phyloP scores from a whole-genome alignment of 495 filamentous ascomycete species.

The Annulohypoxylon moriforme region DNA sequence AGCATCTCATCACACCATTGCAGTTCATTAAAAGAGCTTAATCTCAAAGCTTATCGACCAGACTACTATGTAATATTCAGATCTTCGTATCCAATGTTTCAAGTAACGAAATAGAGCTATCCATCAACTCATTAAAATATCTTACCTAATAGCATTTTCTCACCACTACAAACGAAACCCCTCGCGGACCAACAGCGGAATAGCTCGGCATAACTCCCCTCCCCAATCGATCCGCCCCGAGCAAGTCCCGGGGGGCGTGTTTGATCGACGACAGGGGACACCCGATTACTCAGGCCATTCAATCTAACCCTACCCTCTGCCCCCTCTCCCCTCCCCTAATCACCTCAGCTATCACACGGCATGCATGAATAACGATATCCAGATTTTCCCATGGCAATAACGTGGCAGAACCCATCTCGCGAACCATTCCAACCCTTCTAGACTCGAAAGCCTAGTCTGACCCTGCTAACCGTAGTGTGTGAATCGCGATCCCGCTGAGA shows the following conservation, averaged over 20 bases:
- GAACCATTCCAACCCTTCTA: neutral
- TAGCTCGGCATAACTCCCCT: slow-evolving; percentile 18
- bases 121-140: neutral
- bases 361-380: slow-evolving; percentile 9
- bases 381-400: slow-evolving; percentile 8
- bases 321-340: neutral
- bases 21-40: neutral
- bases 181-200: slow-evolving; percentile 13
- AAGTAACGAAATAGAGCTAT: neutral
- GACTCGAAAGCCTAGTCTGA: neutral
- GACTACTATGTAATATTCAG: neutral
- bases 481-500: neutral
- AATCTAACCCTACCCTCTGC: neutral
- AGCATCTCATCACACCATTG: neutral
- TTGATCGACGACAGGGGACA: slow-evolving; percentile 37
- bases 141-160: neutral
- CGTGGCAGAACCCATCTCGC: slow-evolving; percentile 34
- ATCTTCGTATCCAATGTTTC: neutral
- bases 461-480: neutral
- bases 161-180: neutral
- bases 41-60: neutral
- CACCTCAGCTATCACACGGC: slow-evolving; percentile 4
- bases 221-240: slow-evolving; percentile 14
- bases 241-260: slow-evolving; percentile 22
- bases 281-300: neutral